Conservation (phyloP, 2,329 filamentous ascomycete genomes). For the Hypoxylon sp. region DNA sequence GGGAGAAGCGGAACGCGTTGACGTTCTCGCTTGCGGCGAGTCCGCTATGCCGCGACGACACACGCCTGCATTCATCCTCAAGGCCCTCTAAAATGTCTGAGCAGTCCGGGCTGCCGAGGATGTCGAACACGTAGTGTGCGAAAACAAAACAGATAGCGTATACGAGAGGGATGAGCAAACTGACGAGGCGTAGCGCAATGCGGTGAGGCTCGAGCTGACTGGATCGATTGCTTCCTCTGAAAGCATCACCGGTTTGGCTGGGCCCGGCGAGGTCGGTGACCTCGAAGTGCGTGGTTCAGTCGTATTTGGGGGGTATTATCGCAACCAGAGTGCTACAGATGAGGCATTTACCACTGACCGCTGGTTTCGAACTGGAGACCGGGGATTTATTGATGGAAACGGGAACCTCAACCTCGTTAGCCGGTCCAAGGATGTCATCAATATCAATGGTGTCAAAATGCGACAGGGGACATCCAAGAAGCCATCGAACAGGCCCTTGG, state of each 20-base stretch:
- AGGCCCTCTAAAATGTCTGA: too few relatives aligned
- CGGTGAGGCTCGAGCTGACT: too few relatives aligned
- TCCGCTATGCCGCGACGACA: too few relatives aligned
- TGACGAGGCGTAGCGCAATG: too few relatives aligned
- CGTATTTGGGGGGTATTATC: constrained; percentile 74
- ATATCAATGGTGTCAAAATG: constrained; percentile 61
- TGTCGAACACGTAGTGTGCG: too few relatives aligned
- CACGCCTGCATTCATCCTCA: too few relatives aligned
- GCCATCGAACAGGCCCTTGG: constrained; percentile 53
- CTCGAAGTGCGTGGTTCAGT: constrained; percentile 69
- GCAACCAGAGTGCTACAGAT: constrained; percentile 66
- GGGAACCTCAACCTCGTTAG: constrained; percentile 55
- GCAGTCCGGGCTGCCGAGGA: too few relatives aligned
- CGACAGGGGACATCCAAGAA: constrained; percentile 53
- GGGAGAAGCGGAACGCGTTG: too few relatives aligned
- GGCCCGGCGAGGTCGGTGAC: constrained; percentile 59
- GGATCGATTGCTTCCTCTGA: too few relatives aligned
- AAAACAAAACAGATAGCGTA: too few relatives aligned
- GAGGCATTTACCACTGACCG: constrained; percentile 65
- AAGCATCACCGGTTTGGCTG: constrained; percentile 26
- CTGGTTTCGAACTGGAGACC: constrained; percentile 59
- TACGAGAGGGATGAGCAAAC: too few relatives aligned
- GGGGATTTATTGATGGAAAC: constrained; percentile 50
- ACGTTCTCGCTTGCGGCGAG: too few relatives aligned
- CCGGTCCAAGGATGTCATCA: constrained; percentile 58